Conservation (phyloP, 164 flowering plant species). For the Piper betle region DNA sequence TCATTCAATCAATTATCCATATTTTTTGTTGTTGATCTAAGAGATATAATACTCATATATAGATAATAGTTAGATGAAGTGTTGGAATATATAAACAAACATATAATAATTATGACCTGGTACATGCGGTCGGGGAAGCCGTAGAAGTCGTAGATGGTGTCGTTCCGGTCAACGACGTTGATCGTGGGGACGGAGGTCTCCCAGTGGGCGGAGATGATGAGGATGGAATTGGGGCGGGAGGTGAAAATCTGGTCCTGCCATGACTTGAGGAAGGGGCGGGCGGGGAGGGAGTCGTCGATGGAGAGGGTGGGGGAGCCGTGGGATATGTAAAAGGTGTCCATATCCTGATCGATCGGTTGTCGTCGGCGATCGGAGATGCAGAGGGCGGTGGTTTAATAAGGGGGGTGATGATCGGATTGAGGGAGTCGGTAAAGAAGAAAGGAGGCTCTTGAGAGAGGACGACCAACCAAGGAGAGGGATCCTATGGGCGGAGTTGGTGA, state of each 20-base stretch:
- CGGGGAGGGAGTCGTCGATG: constrained; percentile 24
- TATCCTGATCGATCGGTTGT: not conserved
- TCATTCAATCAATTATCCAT: not conserved
- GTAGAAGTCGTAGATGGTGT: constrained; percentile 66
- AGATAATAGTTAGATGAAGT: not conserved
- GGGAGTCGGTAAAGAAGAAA: no score
- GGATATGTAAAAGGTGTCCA: constrained; percentile 21
- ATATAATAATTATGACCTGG: constrained; percentile 28
- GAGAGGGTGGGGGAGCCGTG: constrained; percentile 22
- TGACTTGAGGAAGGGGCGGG: constrained; percentile 32
- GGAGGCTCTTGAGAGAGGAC: no score
- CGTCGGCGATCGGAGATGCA: not conserved
- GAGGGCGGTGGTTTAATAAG: not conserved
- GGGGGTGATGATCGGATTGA: not conserved
- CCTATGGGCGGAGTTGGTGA: no score
- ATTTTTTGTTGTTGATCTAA: no score
- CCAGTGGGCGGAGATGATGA: constrained; percentile 75
- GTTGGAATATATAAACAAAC: not conserved
- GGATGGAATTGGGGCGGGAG: constrained; percentile 41
- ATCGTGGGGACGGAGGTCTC: constrained; percentile 54
- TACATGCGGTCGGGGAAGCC: constrained; percentile 63
- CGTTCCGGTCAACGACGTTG: constrained; percentile 26
- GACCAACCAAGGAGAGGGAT: no score
- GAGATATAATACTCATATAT: not conserved
- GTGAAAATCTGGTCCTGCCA: constrained; percentile 27